Evolutionary conservation across 441 rosid genomes (phyloP).

Genomic region (Croton setiger): DNA sequence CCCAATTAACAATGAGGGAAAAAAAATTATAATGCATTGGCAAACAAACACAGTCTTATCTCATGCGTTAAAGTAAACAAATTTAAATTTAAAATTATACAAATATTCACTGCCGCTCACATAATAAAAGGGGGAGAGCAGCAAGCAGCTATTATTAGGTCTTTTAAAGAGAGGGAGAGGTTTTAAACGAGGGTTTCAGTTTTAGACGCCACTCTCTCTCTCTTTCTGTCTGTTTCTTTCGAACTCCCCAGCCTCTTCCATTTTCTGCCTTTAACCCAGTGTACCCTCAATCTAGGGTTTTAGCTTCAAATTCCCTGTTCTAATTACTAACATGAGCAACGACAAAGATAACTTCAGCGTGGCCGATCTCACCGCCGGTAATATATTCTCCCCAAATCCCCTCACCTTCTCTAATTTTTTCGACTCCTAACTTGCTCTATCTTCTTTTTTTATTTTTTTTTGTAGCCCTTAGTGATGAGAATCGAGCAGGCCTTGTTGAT

Average conservation of each 20-base stretch:
- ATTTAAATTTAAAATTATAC: constrained; percentile 2
- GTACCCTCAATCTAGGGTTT: constrained; percentile 48
- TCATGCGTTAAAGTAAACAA: not conserved
- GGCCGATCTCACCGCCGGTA: constrained; percentile 72
- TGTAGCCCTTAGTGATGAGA: constrained; percentile 61
- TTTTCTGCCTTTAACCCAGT: not conserved
- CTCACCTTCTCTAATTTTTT: not conserved
- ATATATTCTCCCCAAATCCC: not conserved
- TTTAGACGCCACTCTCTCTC: constrained; percentile 25
- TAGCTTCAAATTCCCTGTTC: constrained; percentile 7
- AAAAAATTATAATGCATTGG: not conserved
- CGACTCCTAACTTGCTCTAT: not conserved
- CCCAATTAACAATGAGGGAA: too few relatives aligned
- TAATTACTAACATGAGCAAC: constrained; percentile 45
- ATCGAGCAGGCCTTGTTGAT: constrained; percentile 65
- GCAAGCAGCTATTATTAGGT: not conserved
- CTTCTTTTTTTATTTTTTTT: not conserved
- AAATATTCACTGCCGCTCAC: constrained; percentile 1
- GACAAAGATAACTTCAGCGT: constrained; percentile 55
- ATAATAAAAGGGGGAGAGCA: not conserved
- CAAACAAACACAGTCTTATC: not conserved
- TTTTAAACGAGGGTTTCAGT: constrained; percentile 16
- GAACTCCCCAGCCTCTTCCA: not conserved
- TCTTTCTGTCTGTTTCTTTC: not conserved
- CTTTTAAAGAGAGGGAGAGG: constrained; percentile 17